A percentile compares a stretch with the other conserved stretches of the same genome.
phyloP scores from a whole-genome alignment of 257 asterid species.

The Nicotiana knightiana region DNA sequence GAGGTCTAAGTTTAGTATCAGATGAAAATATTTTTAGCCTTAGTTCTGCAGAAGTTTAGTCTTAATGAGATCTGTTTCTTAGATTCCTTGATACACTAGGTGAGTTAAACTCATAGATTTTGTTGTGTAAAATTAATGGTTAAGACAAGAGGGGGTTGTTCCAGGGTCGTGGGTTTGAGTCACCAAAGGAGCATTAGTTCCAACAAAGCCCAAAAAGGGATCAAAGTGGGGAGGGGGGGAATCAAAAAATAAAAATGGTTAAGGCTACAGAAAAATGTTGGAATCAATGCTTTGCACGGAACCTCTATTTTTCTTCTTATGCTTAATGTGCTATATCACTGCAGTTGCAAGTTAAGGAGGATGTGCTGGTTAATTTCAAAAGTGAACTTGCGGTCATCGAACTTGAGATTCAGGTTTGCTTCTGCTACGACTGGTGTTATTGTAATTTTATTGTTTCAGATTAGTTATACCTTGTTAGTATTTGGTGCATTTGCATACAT shows the following conservation, averaged over 20 bases:
- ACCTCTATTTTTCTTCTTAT: neutral
- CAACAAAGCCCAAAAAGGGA: too few relatives aligned
- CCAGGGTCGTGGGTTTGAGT: too few relatives aligned
- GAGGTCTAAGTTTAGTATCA: neutral
- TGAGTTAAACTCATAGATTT: neutral
- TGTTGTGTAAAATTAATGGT: neutral
- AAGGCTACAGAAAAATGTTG: neutral
- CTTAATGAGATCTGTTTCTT: neutral
- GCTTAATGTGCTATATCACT: constrained; percentile 9
- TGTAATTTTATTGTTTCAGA: neutral
- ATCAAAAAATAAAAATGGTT: neutral
- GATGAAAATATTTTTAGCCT: neutral
- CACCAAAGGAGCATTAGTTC: too few relatives aligned
- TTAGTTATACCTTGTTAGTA: neutral
- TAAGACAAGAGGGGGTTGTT: too few relatives aligned
- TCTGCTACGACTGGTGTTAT: neutral
- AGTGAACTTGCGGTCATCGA: constrained; percentile 56
- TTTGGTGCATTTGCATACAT: neutral
- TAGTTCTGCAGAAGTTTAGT: neutral
- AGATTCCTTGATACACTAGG: neutral
- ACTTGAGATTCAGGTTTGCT: constrained; percentile 60
- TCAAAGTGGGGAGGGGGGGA: too few relatives aligned
- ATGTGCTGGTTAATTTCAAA: constrained; percentile 49
- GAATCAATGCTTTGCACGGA: neutral
- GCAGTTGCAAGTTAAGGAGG: constrained; percentile 73